These are phyloP conservation scores for Teratosphaeria zuluensis DNA, from an alignment of 2,329 filamentous ascomycete species.

Conservation along the genomic window DNA sequence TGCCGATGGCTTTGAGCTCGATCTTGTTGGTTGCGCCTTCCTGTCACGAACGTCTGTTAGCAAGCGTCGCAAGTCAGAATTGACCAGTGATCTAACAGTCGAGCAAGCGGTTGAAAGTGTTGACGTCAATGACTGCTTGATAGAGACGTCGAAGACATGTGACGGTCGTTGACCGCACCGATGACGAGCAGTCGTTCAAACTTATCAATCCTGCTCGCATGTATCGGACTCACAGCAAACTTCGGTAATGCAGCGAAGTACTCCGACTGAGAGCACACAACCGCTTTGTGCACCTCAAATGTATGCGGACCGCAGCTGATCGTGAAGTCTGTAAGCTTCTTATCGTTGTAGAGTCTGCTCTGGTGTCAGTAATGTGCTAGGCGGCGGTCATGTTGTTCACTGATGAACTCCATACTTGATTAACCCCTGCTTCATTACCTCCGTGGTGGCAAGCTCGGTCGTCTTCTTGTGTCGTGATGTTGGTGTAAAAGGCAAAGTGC, in stretches of 20 bases:
- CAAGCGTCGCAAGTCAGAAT: no score
- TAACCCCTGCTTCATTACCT: not conserved
- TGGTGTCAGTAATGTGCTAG: not conserved
- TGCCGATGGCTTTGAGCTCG: constrained; percentile 7
- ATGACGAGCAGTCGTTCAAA: no score
- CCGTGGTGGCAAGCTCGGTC: no score
- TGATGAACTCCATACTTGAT: not conserved
- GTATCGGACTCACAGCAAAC: constrained; percentile 4
- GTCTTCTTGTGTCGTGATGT: no score
- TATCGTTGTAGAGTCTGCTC: constrained; percentile 3
- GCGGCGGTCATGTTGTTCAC: not conserved
- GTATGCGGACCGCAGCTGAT: constrained; percentile 30
- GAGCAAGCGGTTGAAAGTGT: not conserved
- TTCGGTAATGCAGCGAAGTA: constrained; percentile 20
- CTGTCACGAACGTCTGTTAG: no score
- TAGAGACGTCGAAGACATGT: no score
- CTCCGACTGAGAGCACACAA: constrained; percentile 31
- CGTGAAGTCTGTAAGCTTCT: constrained; percentile 32
- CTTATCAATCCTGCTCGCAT: no score
- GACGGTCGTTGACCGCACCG: no score
- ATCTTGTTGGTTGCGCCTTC: constrained; percentile 11
- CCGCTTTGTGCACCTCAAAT: constrained; percentile 33
- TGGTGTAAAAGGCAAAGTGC: no score
- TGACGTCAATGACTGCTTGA: not conserved
- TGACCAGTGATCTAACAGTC: no score